phyloP scores from a whole-genome alignment of 495 filamentous ascomycete species.

The Xylaria longipes region DNA sequence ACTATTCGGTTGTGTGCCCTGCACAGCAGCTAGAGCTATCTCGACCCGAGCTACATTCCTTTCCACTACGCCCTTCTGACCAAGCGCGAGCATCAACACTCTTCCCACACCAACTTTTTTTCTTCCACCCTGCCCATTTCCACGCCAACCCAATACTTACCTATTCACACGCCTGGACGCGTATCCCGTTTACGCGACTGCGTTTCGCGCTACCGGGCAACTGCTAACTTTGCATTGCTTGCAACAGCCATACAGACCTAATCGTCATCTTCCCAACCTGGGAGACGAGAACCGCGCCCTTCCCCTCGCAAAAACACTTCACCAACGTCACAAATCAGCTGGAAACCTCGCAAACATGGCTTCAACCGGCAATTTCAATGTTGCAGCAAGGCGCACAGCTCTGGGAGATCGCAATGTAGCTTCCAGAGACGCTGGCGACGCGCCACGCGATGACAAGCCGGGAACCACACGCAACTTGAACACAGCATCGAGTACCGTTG shows the following conservation, averaged over 20 bases:
- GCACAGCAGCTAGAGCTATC: background rate
- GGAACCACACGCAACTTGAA: constrained; percentile 15
- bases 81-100: background rate
- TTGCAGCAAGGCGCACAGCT: constrained; percentile 72
- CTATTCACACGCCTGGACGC: background rate
- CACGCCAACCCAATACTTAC: background rate
- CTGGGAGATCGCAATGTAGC: constrained; percentile 85
- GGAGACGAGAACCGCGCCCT: constrained; percentile 75
- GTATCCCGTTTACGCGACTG: background rate
- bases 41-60: constrained; percentile 4
- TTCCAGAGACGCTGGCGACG: constrained; percentile 55
- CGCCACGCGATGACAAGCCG: constrained; percentile 15
- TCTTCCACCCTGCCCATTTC: background rate
- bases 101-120: background rate
- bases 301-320: constrained; percentile 64
- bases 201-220: background rate
- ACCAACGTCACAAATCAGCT: constrained; percentile 83
- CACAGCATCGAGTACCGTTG: constrained; percentile 37
- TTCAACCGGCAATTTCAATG: constrained; percentile 66
- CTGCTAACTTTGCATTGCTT: constrained; percentile 13
- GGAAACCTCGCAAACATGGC: constrained; percentile 65
- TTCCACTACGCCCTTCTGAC: background rate
- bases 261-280: constrained; percentile 60
- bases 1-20: background rate
- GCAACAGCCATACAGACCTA: constrained; percentile 73